A percentile compares a stretch with the other conserved stretches of the same genome.
These are phyloP conservation scores for Blastocystis sp. DNA, from an alignment of 352 stramenopile species.

Conservation along the genomic window DNA sequence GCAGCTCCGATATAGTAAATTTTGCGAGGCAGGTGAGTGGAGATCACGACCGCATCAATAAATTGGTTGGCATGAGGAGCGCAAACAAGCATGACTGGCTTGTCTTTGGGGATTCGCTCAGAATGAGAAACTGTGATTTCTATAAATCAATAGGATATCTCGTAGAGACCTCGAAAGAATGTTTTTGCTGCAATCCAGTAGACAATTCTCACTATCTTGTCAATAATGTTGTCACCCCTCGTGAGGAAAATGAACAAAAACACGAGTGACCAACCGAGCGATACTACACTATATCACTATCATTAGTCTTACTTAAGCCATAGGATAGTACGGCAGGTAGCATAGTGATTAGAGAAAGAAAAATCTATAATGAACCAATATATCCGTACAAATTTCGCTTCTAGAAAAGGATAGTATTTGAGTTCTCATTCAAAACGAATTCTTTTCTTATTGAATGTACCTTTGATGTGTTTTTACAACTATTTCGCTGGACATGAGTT, in stretches of 20 bases:
- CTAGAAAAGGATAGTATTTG: not conserved
- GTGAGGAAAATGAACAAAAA: slow-evolving; percentile 36
- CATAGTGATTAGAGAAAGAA: not conserved
- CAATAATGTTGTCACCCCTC: slow-evolving; percentile 56
- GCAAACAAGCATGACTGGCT: slow-evolving; percentile 59
- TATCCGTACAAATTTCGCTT: slow-evolving; percentile 2
- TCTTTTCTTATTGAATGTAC: not conserved
- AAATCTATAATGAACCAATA: not conserved
- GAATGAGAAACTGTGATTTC: slow-evolving; percentile 43
- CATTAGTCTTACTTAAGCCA: not conserved
- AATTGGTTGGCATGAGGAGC: slow-evolving; percentile 60
- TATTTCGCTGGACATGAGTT: too few species aligned
- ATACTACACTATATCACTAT: not conserved
- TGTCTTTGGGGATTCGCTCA: slow-evolving; percentile 54
- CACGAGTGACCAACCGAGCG: slow-evolving; percentile 28
- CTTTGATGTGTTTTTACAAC: not conserved
- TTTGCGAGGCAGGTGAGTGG: slow-evolving; percentile 46
- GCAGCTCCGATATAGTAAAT: slow-evolving; percentile 54
- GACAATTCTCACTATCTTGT: slow-evolving; percentile 20
- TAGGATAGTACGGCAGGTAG: slow-evolving; percentile 10
- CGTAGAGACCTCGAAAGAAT: slow-evolving; percentile 10
- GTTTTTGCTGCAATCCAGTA: slow-evolving; percentile 52
- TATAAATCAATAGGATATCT: not conserved
- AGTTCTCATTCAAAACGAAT: not conserved
- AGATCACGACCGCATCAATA: slow-evolving; percentile 55